A percentile compares a stretch with the other conserved stretches of the same genome.
Evolutionary conservation across 257 asterid species (phyloP).

Genomic region (Fraxinus pennsylvanica): DNA sequence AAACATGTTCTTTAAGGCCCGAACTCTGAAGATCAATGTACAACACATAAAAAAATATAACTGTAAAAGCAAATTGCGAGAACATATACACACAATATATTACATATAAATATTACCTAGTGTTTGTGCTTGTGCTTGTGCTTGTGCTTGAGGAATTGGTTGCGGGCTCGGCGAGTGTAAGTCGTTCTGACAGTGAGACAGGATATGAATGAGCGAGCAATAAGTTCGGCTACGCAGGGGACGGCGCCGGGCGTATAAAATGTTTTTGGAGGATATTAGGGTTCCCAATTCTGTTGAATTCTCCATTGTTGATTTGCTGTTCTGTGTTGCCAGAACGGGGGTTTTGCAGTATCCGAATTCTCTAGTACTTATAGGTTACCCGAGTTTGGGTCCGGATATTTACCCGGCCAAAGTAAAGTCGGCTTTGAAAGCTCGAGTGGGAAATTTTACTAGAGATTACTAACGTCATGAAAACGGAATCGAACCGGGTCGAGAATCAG

Average conservation of each 20-base stretch:
- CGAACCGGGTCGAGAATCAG: too few species aligned
- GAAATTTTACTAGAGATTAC: too few species aligned
- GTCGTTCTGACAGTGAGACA: conserved; percentile 42
- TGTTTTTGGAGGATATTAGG: conserved; percentile 32
- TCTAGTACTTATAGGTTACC: too few species aligned
- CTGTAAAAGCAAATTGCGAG: background rate
- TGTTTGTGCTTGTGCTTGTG: conserved; percentile 28
- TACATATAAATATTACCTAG: conserved; percentile 40
- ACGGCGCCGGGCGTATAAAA: conserved; percentile 46
- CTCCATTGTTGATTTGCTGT: conserved; percentile 35
- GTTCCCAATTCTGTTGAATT: conserved; percentile 33
- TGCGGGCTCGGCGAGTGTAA: background rate
- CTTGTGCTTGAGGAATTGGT: conserved; percentile 21
- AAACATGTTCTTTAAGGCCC: background rate
- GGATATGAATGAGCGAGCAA: conserved; percentile 36
- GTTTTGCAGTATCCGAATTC: background rate
- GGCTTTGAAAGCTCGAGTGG: too few species aligned
- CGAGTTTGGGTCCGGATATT: too few species aligned
- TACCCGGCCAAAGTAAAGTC: too few species aligned
- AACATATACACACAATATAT: background rate
- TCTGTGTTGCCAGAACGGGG: background rate
- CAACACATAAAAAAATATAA: background rate
- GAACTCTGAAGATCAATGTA: background rate
- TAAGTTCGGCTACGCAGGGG: conserved; percentile 65
- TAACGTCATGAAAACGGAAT: too few species aligned